Evolutionary conservation across 352 stramenopile species (phyloP).

Genomic region (Globisporangium parvum): DNA sequence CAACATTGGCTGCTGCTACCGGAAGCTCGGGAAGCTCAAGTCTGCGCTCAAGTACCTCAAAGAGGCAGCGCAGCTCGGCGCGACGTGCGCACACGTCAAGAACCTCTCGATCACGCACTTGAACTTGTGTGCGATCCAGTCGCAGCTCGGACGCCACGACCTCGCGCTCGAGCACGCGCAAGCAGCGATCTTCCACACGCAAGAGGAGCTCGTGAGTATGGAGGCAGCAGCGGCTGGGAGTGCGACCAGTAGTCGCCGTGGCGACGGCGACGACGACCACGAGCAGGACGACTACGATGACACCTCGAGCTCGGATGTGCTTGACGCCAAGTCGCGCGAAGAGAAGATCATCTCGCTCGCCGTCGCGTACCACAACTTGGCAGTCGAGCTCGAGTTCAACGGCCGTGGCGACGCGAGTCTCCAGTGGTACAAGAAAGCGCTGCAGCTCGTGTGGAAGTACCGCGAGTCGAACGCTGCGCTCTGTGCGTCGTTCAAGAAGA

Average conservation of each 20-base stretch:
- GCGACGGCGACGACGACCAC: constrained; percentile 9
- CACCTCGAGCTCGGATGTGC: constrained; percentile 16
- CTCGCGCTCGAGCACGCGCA: constrained; percentile 68
- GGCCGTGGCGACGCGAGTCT: constrained; percentile 56
- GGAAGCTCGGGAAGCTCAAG: constrained; percentile 67
- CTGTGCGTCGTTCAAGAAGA: constrained; percentile 65
- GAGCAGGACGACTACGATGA: not conserved
- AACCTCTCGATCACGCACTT: constrained; percentile 80
- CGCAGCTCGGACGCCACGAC: constrained; percentile 64
- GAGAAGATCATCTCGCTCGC: constrained; percentile 75
- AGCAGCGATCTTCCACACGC: constrained; percentile 73
- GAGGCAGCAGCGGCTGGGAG: constrained; percentile 11
- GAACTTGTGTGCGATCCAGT: constrained; percentile 79
- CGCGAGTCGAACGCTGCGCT: constrained; percentile 51
- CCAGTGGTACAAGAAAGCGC: constrained; percentile 81
- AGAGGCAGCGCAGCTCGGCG: constrained; percentile 59
- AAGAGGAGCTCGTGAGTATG: constrained; percentile 68
- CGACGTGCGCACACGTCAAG: constrained; percentile 42
- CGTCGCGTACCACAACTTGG: constrained; percentile 77
- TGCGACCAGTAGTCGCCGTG: constrained; percentile 1
- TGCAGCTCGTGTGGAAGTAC: constrained; percentile 63
- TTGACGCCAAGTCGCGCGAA: constrained; percentile 54
- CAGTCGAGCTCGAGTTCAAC: constrained; percentile 78
- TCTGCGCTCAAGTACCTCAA: constrained; percentile 72
- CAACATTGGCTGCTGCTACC: constrained; percentile 79